Conservation (phyloP, 192 early-diverging fungal species). For the Entomortierella lignicola region DNA sequence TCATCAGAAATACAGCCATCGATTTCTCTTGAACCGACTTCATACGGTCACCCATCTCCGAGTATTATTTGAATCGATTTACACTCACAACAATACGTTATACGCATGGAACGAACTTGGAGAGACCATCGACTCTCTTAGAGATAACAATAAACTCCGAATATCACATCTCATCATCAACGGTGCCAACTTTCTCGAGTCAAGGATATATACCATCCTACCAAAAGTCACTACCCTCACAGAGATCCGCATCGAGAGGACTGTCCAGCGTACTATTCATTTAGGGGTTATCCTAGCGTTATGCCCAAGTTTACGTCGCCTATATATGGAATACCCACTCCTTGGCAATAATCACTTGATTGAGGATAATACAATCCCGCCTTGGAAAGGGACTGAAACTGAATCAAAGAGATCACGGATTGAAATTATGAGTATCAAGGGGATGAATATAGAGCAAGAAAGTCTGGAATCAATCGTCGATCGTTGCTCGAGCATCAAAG, state of each 20-base stretch:
- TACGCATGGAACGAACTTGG: slow-evolving; percentile 14
- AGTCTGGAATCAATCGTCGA: not conserved
- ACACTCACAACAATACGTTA: slow-evolving; percentile 2
- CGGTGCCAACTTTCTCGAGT: slow-evolving; percentile 8
- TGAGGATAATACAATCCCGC: slow-evolving; percentile 2
- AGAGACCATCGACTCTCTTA: slow-evolving; percentile 7
- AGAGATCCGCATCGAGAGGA: slow-evolving; percentile 2
- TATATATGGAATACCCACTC: slow-evolving; percentile 3
- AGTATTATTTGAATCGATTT: slow-evolving; percentile 11
- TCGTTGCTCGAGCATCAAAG: not conserved
- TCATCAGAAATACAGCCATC: not conserved
- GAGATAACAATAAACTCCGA: not conserved
- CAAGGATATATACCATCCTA: slow-evolving; percentile 8
- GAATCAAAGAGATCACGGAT: not conserved
- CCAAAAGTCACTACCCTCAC: slow-evolving; percentile 12
- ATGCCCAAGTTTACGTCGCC: not conserved
- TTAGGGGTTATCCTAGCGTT: slow-evolving; percentile 9
- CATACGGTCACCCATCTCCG: slow-evolving; percentile 4
- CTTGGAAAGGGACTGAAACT: not conserved
- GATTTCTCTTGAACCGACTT: slow-evolving; percentile 7
- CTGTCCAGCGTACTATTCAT: slow-evolving; percentile 3
- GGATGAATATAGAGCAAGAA: not conserved
- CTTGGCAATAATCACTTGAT: not conserved
- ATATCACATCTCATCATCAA: slow-evolving; percentile 6
- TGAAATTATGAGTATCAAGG: slow-evolving; percentile 3